Evolutionary conservation across 352 stramenopile genomes (phyloP), one percentile per base, ranked within the genome.

Genomic region (Phytophthora foliorum): DNA sequence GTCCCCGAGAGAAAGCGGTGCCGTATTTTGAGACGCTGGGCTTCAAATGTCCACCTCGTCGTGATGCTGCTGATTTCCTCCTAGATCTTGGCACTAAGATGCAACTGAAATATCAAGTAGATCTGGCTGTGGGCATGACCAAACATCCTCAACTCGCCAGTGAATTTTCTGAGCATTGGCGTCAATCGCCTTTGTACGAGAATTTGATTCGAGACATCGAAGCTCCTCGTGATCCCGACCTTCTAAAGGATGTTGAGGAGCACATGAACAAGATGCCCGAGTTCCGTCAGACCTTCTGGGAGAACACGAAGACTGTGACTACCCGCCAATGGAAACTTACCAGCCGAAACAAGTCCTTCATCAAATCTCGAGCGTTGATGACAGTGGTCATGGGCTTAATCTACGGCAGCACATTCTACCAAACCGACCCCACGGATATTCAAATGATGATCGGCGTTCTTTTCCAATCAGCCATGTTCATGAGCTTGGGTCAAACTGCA

Each of bases 381-480:
- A 50, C 74, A 0, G 48, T 86, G 2, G 48, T 89, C 31, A 83
- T 86, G 63, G 80, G 77, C 2, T 38, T 90, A 3, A 69, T 89
- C 16, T 78, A 88, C 50, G 77, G 67, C 17, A 80, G 65, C 19
- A 68, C 48, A 3, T 90, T 90, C 45, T 88, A 80, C 62, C 51
- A 89, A 2, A 68, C 82, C n/a, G 66, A 85, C 16, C 56, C 71
- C 4, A 75, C 72, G 3, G 56, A 84, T 4, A 55, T 66, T 2
- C 74, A 87, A 48, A 54, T 82, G 36, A 63, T 87, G 31, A 81
- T 97, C 51, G 90, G 93, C 19, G 67, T 94, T 21, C 70, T 95
- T 6, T 96, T 97, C 55, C 83, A 86, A 57, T 75, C 76, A 6
- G 69, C 92, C n/a, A 82, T 97, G 39, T 97, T 95, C 57, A 67